These are phyloP conservation scores for Baeospora myosura DNA, from an alignment of 1,284 basidiomycete genomes.

Conservation along the genomic window DNA sequence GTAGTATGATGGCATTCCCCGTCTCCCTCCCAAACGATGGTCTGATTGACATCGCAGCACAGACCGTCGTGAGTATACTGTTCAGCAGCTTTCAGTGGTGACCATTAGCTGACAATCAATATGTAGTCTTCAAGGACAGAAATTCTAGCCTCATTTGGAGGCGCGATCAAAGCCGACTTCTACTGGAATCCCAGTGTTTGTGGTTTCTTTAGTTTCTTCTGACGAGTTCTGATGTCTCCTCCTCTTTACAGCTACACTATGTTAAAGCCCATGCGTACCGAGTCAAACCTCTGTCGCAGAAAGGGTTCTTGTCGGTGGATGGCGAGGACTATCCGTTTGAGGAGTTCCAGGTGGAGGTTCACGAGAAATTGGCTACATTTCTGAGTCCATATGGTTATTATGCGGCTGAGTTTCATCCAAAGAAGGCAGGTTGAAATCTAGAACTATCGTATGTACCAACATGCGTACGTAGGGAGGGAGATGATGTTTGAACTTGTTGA, in stretches of 20 bases:
- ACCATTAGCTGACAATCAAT: background rate
- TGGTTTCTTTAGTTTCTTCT: slow-evolving; percentile 9
- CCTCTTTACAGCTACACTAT: slow-evolving; percentile 58
- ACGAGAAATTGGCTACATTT: slow-evolving; percentile 62
- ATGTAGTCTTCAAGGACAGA: slow-evolving; percentile 47
- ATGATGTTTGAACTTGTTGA: no score
- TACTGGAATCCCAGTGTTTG: slow-evolving; percentile 65
- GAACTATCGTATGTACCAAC: no score
- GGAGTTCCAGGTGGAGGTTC: slow-evolving; percentile 65
- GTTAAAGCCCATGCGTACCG: slow-evolving; percentile 74
- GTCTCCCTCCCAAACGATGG: slow-evolving; percentile 76
- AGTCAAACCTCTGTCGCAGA: slow-evolving; percentile 52
- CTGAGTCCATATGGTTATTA: slow-evolving; percentile 68
- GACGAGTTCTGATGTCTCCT: slow-evolving; percentile 2
- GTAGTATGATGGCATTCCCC: slow-evolving; percentile 84
- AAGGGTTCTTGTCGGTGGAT: slow-evolving; percentile 65
- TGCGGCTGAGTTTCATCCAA: slow-evolving; percentile 39
- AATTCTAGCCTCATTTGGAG: slow-evolving; percentile 56
- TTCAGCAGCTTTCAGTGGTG: slow-evolving; percentile 12
- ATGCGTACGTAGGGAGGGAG: no score
- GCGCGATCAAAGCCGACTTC: slow-evolving; percentile 57
- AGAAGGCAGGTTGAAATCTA: no score
- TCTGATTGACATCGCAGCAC: slow-evolving; percentile 69
- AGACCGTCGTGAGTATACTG: slow-evolving; percentile 45
- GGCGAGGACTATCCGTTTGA: slow-evolving; percentile 67